phyloP scores from a whole-genome alignment of 495 filamentous ascomycete genomes.

The Neurospora sp. region DNA sequence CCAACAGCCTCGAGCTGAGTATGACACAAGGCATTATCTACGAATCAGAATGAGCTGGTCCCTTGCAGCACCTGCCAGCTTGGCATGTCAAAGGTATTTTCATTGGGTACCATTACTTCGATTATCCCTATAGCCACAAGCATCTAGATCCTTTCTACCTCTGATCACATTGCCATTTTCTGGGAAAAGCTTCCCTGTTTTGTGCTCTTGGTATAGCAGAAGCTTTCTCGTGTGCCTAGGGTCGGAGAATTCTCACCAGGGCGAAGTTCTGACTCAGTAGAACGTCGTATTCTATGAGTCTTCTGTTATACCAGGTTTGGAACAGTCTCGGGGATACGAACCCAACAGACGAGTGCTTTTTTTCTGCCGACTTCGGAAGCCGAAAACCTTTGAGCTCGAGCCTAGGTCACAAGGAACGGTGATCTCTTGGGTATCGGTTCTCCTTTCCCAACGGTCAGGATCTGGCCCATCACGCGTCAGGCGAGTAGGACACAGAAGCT shows the following conservation, averaged over 20 bases:
- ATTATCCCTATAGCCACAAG: neutral
- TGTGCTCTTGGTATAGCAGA: neutral
- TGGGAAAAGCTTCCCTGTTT: neutral
- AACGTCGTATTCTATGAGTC: neutral
- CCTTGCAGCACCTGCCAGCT: neutral
- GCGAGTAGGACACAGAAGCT: neutral
- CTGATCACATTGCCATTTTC: neutral
- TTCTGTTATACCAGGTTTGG: neutral
- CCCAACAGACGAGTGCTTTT: neutral
- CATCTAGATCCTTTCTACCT: neutral
- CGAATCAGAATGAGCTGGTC: neutral
- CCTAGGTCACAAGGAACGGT: neutral
- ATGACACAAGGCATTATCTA: neutral
- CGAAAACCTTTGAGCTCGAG: neutral
- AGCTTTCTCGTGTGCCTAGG: neutral
- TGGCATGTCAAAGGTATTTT: neutral
- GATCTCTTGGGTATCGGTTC: neutral
- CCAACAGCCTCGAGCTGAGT: neutral
- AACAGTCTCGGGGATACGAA: neutral
- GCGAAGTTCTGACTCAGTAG: neutral
- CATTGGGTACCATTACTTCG: neutral
- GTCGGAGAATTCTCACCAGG: neutral
- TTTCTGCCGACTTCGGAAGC: neutral
- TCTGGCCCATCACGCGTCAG: neutral
- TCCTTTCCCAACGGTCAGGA: neutral